These are phyloP conservation scores for Salix caprea DNA, from an alignment of 345 rosid species.

Conservation along the genomic window DNA sequence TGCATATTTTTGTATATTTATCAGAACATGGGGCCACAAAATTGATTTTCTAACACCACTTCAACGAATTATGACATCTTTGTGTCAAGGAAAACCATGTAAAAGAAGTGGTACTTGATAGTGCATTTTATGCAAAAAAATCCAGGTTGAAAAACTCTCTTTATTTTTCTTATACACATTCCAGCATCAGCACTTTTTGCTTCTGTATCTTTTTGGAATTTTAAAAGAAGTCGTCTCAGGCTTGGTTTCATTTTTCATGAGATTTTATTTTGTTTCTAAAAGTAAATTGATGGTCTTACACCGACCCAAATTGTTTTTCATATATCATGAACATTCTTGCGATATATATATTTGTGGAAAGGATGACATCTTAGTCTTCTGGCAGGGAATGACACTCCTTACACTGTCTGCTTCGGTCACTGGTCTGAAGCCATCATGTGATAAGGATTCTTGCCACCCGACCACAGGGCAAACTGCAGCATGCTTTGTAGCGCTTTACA, in stretches of 20 bases:
- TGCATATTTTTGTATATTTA: not conserved
- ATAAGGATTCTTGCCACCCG: slow-evolving; percentile 49
- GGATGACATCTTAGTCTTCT: not conserved
- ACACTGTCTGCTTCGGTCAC: slow-evolving; percentile 73
- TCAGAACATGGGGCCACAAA: not conserved
- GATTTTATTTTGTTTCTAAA: not conserved
- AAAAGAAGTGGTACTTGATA: not conserved
- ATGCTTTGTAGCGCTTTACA: slow-evolving; percentile 65
- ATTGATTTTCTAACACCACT: not conserved
- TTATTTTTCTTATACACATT: not conserved
- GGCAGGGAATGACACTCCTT: slow-evolving; percentile 81
- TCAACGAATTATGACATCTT: not conserved
- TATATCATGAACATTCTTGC: not conserved
- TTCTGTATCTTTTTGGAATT: not conserved
- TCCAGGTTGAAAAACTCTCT: not conserved
- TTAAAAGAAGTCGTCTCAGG: not conserved
- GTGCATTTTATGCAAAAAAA: not conserved
- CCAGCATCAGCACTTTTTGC: not conserved
- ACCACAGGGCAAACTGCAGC: slow-evolving; percentile 43
- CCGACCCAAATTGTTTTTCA: not conserved
- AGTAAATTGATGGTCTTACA: not conserved
- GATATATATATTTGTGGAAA: not conserved
- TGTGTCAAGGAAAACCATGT: not conserved
- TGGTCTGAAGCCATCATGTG: slow-evolving; percentile 67
- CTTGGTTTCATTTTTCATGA: not conserved